These are phyloP conservation scores for Penicillium parvum DNA, from an alignment of 495 filamentous ascomycete species.

Conservation along the genomic window DNA sequence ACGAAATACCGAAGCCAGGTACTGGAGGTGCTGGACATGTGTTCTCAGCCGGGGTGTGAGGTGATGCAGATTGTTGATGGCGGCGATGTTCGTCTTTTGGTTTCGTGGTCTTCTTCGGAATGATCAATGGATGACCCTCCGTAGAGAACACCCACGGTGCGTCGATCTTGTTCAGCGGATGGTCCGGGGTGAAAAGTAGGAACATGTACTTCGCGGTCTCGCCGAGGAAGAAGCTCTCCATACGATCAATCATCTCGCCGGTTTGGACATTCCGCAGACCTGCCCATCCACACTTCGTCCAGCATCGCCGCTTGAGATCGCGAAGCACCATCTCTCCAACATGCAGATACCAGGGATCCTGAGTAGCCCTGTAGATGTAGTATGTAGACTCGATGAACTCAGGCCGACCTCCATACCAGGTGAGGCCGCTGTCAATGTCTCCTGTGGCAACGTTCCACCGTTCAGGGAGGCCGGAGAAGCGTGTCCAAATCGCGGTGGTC, in stretches of 20 bases:
- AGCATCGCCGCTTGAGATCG: slow-evolving; percentile 85
- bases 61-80: slow-evolving; percentile 5
- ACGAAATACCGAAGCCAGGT: slow-evolving; percentile 65
- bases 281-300: slow-evolving; percentile 92
- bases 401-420: slow-evolving; percentile 92
- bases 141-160: slow-evolving; percentile 90
- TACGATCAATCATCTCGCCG: slow-evolving; percentile 86
- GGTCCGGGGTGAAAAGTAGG: slow-evolving; percentile 76
- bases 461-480: slow-evolving; percentile 88
- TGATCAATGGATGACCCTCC: slow-evolving; percentile 88
- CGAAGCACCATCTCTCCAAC: slow-evolving; percentile 91
- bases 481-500: slow-evolving; percentile 88
- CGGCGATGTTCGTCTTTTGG: not conserved
- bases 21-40: slow-evolving; percentile 58
- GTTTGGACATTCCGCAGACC: slow-evolving; percentile 88
- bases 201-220: slow-evolving; percentile 96
- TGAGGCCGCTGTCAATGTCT: slow-evolving; percentile 77
- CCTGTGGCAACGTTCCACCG: slow-evolving; percentile 87
- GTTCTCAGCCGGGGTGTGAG: slow-evolving; percentile 8
- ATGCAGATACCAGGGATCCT: slow-evolving; percentile 93
- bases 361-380: slow-evolving; percentile 86
- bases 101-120: slow-evolving; percentile 52
- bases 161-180: slow-evolving; percentile 84
- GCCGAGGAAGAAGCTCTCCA: slow-evolving; percentile 98
- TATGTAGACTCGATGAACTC: slow-evolving; percentile 97